These are phyloP conservation scores for Elongisporangium prolatum DNA, from an alignment of 352 stramenopile genomes.

Conservation along the genomic window DNA sequence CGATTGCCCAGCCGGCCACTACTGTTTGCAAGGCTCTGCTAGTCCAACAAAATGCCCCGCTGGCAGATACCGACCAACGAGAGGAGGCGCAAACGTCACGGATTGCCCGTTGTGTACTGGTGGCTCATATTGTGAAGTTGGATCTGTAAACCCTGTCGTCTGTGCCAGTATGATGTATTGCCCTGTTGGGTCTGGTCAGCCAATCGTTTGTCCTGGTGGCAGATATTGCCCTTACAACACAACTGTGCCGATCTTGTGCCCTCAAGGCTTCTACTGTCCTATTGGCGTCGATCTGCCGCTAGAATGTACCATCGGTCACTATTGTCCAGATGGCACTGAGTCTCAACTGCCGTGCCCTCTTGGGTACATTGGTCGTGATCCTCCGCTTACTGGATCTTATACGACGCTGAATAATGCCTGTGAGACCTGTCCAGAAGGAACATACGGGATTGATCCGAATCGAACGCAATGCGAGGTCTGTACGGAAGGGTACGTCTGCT, in stretches of 20 bases:
- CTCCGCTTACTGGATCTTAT: constrained; percentile 43
- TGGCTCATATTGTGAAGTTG: constrained; percentile 57
- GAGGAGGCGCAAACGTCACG: constrained; percentile 25
- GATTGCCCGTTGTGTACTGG: constrained; percentile 49
- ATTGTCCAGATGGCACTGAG: constrained; percentile 56
- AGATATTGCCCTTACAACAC: constrained; percentile 78
- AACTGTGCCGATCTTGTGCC: constrained; percentile 44
- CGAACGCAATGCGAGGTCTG: constrained; percentile 68
- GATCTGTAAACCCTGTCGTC: constrained; percentile 34
- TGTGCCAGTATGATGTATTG: constrained; percentile 65
- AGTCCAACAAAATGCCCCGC: constrained; percentile 33
- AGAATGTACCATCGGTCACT: constrained; percentile 52
- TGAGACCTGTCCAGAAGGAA: constrained; percentile 71
- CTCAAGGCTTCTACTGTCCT: constrained; percentile 75
- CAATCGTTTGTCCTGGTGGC: constrained; percentile 51
- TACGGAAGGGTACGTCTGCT: constrained; percentile 81
- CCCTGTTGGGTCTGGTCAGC: constrained; percentile 36
- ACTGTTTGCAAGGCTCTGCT: constrained; percentile 49
- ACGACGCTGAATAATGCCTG: constrained; percentile 53
- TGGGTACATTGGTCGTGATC: constrained; percentile 59
- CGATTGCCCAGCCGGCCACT: constrained; percentile 67
- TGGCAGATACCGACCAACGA: constrained; percentile 31
- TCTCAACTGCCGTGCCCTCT: constrained; percentile 69
- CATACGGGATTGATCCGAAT: constrained; percentile 73
- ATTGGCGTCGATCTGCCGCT: constrained; percentile 21